Evolutionary conservation across 2,329 filamentous ascomycete species (phyloP), one percentile per base, ranked within the genome.

Genomic region (Hymenoscyphus linearis): DNA sequence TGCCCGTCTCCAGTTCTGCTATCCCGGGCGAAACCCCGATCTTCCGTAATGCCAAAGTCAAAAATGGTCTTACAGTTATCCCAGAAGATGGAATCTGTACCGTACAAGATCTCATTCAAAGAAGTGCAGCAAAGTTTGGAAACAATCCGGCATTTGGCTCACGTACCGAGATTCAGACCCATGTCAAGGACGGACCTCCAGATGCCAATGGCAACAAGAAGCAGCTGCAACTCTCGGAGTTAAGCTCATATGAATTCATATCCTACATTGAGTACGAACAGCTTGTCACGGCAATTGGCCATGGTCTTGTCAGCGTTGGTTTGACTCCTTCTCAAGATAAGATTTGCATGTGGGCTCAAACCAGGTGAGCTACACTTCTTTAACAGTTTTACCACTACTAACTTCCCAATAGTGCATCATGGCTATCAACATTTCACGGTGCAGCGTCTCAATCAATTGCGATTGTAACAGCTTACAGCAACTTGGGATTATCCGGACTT

Each of bases 391-490:
- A 14, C 13, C 52, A n/a, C 27, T 34, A 6, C 7, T 53, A 34
- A 53, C 13, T 27, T 14, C 31, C 16, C 25, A 31, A 27, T 57
- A 57, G 55, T 57, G 55, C 55, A 18, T 16, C 36, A 47, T 57
- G 55, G 55, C 37, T 57, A 34, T 40, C 55, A 26, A 16, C 26
- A 44, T 57, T 57, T 26, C 55, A 57, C 37, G 55, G 55, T 31
- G 78, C 80, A 60, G 76, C 87, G 31, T 93, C 92, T 25, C 93
- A 97, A 76, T 93, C 91, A 50, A 85, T 97, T 73, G 85, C 90
- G 63, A 93, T 97, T 67, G 93, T 96, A 57, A 98, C 93, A 37
- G 91, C 93, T 57, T 97, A 96, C 76, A 93, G 96, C 74, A 96
- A 92, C 16, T 85, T 97, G 55, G 93, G 93, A 60, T 83, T 91